A percentile compares a stretch with the other conserved stretches of the same genome.
Conservation (phyloP, 2,329 filamentous ascomycete genomes). For the Fusarium mundagurra region DNA sequence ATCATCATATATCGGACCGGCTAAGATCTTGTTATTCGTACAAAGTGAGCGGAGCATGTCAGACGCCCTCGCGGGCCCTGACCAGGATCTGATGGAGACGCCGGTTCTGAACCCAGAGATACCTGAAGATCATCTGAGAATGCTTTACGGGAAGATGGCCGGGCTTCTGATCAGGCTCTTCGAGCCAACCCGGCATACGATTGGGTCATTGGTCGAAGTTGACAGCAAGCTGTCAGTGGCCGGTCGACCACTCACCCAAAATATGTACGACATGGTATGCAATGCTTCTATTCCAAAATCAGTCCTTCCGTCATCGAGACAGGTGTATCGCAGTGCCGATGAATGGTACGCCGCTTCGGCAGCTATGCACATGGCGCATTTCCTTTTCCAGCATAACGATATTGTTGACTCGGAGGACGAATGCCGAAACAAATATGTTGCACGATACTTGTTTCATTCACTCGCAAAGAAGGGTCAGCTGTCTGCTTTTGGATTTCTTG, state of each 20-base stretch:
- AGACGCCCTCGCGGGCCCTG: not conserved
- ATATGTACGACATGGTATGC: conserved; percentile 53
- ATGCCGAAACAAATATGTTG: conserved; percentile 54
- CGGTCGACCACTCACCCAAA: conserved; percentile 50
- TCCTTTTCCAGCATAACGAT: conserved; percentile 54
- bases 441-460: conserved; percentile 53
- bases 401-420: conserved; percentile 50
- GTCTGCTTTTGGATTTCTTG: conserved; percentile 42
- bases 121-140: not conserved
- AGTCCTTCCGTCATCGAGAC: not conserved
- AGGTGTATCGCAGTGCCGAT: conserved; percentile 43
- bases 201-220: conserved; percentile 49
- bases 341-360: conserved; percentile 52
- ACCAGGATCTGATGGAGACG: not conserved
- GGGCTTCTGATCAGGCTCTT: conserved; percentile 50
- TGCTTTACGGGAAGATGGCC: not conserved
- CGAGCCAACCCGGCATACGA: conserved; percentile 45
- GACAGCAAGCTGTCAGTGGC: conserved; percentile 41
- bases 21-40: not conserved
- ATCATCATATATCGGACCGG: not conserved
- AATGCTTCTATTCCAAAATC: conserved; percentile 24
- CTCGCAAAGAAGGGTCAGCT: conserved; percentile 43
- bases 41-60: not conserved
- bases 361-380: conserved; percentile 52
- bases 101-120: not conserved